Evolutionary conservation across 139 green algal genomes (phyloP).

Genomic region (Trebouxia sp.): DNA sequence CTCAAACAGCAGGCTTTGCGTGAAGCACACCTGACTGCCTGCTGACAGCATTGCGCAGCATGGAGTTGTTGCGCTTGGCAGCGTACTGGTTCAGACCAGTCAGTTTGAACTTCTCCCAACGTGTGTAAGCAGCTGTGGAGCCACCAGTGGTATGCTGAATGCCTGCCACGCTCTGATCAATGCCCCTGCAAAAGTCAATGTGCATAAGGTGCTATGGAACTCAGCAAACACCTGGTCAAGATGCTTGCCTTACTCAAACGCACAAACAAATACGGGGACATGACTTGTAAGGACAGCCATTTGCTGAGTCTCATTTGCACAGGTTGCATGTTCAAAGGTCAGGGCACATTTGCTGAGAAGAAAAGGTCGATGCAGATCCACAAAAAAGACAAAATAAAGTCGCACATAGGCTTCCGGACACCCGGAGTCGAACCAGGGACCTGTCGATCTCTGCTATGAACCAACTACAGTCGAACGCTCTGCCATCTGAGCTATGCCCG

Average conservation of each 20-base stretch:
- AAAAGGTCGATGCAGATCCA: too few relatives aligned
- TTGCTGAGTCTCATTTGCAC: too few relatives aligned
- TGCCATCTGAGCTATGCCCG: neutral
- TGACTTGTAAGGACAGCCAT: too few relatives aligned
- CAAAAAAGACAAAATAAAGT: neutral
- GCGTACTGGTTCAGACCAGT: slow-evolving; percentile 33
- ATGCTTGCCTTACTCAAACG: too few relatives aligned
- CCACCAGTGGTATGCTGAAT: slow-evolving; percentile 28
- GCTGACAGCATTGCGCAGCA: slow-evolving; percentile 31
- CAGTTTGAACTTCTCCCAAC: slow-evolving; percentile 30
- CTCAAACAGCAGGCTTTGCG: neutral
- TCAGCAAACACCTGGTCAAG: too few relatives aligned
- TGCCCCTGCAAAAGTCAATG: neutral
- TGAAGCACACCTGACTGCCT: neutral
- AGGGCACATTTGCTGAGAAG: too few relatives aligned
- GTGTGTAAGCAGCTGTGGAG: slow-evolving; percentile 14
- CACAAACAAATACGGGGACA: too few relatives aligned
- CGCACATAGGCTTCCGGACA: neutral
- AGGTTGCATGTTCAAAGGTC: too few relatives aligned
- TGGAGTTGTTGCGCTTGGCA: slow-evolving; percentile 33
- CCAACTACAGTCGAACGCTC: slow-evolving; percentile 17
- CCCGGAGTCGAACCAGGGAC: slow-evolving; percentile 5
- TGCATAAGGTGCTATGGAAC: neutral
- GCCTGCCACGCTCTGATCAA: slow-evolving; percentile 25
- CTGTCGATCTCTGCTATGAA: neutral